Evolutionary conservation across 805 yeast genomes (phyloP).

Genomic region (Metschnikowia kofuensis): DNA sequence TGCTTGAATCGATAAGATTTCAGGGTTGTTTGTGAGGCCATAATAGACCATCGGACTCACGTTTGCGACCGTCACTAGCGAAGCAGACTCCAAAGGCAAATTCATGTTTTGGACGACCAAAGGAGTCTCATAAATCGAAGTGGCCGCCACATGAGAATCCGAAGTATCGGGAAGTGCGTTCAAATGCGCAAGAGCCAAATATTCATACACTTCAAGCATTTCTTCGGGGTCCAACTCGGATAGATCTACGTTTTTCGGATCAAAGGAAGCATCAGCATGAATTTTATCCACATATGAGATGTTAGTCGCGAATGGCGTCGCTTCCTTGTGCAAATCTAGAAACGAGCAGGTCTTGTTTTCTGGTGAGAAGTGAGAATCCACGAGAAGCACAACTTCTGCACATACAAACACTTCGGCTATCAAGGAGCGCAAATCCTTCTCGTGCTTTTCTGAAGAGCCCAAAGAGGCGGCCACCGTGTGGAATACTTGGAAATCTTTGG

Average conservation of each 20-base stretch:
- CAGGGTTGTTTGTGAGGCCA: slow-evolving; percentile 2
- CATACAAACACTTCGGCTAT: slow-evolving; percentile 7
- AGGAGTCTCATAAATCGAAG: slow-evolving; percentile 11
- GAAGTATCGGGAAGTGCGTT: slow-evolving; percentile 12
- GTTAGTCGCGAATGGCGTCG: background rate
- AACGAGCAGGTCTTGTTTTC: background rate
- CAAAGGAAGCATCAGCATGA: background rate
- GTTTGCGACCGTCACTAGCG: background rate
- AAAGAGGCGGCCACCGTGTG: slow-evolving; percentile 2
- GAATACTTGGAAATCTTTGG: slow-evolving; percentile 2
- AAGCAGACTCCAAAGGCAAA: background rate
- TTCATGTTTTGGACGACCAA: background rate
- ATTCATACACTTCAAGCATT: slow-evolving; percentile 13
- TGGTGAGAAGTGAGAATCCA: background rate
- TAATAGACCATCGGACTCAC: slow-evolving; percentile 7
- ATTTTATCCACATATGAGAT: background rate
- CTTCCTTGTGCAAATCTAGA: background rate
- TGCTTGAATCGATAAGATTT: slow-evolving; percentile 10
- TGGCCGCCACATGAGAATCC: slow-evolving; percentile 12
- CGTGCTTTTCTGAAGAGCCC: background rate
- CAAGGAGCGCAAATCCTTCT: slow-evolving; percentile 11
- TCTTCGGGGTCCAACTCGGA: background rate
- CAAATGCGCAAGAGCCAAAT: slow-evolving; percentile 14
- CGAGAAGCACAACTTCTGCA: slow-evolving; percentile 2
- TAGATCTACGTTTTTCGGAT: background rate